Evolutionary conservation across 345 rosid genomes (phyloP).

Genomic region (Lepidium sativum): DNA sequence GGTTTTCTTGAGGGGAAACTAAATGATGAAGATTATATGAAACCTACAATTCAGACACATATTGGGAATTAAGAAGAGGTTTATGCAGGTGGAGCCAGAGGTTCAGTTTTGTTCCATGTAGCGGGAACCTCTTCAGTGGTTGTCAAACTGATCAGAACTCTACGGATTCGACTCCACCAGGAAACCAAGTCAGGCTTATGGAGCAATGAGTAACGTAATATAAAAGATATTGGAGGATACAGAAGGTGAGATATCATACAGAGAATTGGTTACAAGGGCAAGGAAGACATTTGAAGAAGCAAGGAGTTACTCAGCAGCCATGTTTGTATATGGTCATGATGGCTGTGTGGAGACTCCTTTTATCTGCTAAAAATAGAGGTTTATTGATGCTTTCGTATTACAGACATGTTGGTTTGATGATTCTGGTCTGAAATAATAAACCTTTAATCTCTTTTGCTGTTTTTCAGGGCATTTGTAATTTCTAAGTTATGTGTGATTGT

Average conservation of each 20-base stretch:
- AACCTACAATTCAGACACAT: constrained; percentile 63
- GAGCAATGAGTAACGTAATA: constrained; percentile 89
- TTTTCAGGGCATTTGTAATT: constrained; percentile 16
- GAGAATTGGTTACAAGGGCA: constrained; percentile 53
- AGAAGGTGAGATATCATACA: constrained; percentile 46
- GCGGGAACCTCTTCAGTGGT: constrained; percentile 82
- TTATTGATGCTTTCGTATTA: background rate
- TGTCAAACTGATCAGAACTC: constrained; percentile 93
- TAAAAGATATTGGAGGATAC: constrained; percentile 60
- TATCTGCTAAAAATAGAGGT: constrained; percentile 24
- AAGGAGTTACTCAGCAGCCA: constrained; percentile 89
- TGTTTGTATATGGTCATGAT: constrained; percentile 88
- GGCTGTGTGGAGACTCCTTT: constrained; percentile 50
- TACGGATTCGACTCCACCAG: constrained; percentile 85
- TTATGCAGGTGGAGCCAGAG: constrained; percentile 65
- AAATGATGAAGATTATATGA: constrained; percentile 55
- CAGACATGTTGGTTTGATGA: background rate
- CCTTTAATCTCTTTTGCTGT: background rate
- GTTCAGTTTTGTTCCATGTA: constrained; percentile 45
- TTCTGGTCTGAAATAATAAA: constrained; percentile 19
- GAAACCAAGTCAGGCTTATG: constrained; percentile 55
- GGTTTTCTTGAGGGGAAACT: constrained; percentile 77
- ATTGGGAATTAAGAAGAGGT: constrained; percentile 65
- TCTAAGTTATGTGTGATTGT: background rate
- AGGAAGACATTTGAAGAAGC: constrained; percentile 53